Evolutionary conservation across 2,329 filamentous ascomycete species (phyloP).

Genomic region (Penicillium sp.): DNA sequence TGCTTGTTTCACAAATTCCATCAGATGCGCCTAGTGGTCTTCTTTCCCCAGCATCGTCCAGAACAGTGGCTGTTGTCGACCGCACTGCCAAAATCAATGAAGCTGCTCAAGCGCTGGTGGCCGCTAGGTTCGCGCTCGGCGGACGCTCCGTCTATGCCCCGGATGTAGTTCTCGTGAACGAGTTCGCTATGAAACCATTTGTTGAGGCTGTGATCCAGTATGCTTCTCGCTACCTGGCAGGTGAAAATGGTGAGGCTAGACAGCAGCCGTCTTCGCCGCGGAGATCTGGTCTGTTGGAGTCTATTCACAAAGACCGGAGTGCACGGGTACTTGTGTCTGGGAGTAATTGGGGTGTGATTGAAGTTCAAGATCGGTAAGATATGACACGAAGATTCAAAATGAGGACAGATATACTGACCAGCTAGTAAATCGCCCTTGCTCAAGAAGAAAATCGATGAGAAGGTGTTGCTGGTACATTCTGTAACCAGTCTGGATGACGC

Average conservation of each 20-base stretch:
- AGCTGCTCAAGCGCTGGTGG: slow-evolving; percentile 59
- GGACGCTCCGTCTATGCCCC: slow-evolving; percentile 65
- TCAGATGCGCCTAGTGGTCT: slow-evolving; percentile 23
- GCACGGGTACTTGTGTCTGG: slow-evolving; percentile 33
- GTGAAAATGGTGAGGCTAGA: slow-evolving; percentile 27
- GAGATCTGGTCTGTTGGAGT: slow-evolving; percentile 24
- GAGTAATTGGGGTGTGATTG: slow-evolving; percentile 33
- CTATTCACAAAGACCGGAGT: slow-evolving; percentile 32
- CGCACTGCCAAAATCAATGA: slow-evolving; percentile 59
- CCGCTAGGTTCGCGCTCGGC: slow-evolving; percentile 59
- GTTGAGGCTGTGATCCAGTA: slow-evolving; percentile 53
- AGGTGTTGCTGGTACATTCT: slow-evolving; percentile 51
- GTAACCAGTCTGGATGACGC: slow-evolving; percentile 59
- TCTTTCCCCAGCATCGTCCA: slow-evolving; percentile 33
- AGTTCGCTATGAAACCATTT: slow-evolving; percentile 62
- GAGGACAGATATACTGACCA: background rate
- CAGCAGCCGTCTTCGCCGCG: slow-evolving; percentile 18
- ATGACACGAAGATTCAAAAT: background rate
- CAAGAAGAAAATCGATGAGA: slow-evolving; percentile 46
- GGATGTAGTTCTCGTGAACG: slow-evolving; percentile 67
- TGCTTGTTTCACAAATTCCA: slow-evolving; percentile 20
- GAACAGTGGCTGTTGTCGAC: slow-evolving; percentile 63
- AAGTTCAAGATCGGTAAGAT: slow-evolving; percentile 32
- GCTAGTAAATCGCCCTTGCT: slow-evolving; percentile 31
- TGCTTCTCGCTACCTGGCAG: slow-evolving; percentile 28